Evolutionary conservation across 2,329 filamentous ascomycete species (phyloP).

Genomic region (Calonectria leucothoes): DNA sequence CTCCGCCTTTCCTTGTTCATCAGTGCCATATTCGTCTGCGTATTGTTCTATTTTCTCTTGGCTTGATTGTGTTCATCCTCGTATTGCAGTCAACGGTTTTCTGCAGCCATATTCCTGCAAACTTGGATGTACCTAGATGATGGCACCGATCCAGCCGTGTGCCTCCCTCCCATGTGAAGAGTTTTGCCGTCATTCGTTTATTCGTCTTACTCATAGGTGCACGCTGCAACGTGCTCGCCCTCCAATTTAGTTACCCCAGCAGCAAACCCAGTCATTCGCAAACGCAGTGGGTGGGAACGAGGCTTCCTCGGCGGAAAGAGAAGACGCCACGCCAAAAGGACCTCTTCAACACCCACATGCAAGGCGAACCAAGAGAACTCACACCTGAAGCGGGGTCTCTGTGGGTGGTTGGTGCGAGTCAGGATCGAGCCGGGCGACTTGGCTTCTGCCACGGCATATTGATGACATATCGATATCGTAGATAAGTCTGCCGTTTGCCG

Average conservation of each 20-base stretch:
- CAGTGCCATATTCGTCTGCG: not conserved
- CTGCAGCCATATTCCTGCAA: not conserved
- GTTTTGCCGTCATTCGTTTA: not conserved
- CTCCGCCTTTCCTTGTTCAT: not conserved
- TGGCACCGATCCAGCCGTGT: too few relatives aligned
- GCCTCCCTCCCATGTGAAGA: not conserved
- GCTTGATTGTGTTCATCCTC: not conserved
- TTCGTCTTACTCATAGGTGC: not conserved
- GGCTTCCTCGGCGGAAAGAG: not conserved
- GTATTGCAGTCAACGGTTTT: not conserved
- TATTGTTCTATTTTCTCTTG: not conserved
- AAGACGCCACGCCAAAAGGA: not conserved
- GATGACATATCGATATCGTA: not conserved
- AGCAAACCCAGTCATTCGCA: not conserved
- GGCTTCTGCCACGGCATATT: not conserved
- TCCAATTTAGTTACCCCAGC: not conserved
- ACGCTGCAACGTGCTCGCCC: not conserved
- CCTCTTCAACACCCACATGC: not conserved
- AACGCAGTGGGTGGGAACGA: not conserved
- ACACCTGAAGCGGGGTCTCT: not conserved
- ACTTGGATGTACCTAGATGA: not conserved
- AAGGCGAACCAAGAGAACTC: not conserved
- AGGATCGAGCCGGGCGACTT: not conserved
- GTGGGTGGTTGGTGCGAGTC: not conserved
- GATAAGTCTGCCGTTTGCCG: not conserved